phyloP scores from a whole-genome alignment of 2,329 filamentous ascomycete species.

The Lizonia empirigonia region DNA sequence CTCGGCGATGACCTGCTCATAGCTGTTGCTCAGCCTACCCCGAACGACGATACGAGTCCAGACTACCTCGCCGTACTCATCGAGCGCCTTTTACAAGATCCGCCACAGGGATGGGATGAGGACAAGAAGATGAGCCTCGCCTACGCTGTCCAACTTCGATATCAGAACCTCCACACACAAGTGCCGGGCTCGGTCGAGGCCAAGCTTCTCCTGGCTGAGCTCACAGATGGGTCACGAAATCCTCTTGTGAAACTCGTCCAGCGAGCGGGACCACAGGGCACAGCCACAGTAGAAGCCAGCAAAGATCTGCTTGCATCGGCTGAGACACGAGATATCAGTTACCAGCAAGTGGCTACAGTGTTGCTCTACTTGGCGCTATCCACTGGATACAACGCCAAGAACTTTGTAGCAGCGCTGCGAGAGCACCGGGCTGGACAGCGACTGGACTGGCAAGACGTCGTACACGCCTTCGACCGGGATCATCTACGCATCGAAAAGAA shows the following conservation, averaged over 20 bases:
- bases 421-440: constrained; percentile 61
- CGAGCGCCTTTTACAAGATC: constrained; percentile 85
- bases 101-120: constrained; percentile 83
- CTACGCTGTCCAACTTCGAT: constrained; percentile 66
- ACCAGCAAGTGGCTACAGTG: constrained; percentile 81
- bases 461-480: constrained; percentile 80
- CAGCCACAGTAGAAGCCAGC: constrained; percentile 73
- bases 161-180: constrained; percentile 66
- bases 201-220: constrained; percentile 70
- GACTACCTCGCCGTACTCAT: constrained; percentile 78
- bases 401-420: constrained; percentile 64
- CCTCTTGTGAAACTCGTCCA: constrained; percentile 71
- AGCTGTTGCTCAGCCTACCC: constrained; percentile 68
- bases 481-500: constrained; percentile 74
- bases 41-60: constrained; percentile 69
- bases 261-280: constrained; percentile 74
- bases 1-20: constrained; percentile 80
- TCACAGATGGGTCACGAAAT: constrained; percentile 65
- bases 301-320: constrained; percentile 63
- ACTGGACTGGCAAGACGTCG: constrained; percentile 71
- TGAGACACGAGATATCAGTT: constrained; percentile 69
- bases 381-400: constrained; percentile 70
- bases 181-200: constrained; percentile 74
- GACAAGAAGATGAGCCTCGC: constrained; percentile 71
- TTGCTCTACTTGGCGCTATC: constrained; percentile 72